phyloP scores from a whole-genome alignment of 179 eudicot species.

The Camellia oleifera region DNA sequence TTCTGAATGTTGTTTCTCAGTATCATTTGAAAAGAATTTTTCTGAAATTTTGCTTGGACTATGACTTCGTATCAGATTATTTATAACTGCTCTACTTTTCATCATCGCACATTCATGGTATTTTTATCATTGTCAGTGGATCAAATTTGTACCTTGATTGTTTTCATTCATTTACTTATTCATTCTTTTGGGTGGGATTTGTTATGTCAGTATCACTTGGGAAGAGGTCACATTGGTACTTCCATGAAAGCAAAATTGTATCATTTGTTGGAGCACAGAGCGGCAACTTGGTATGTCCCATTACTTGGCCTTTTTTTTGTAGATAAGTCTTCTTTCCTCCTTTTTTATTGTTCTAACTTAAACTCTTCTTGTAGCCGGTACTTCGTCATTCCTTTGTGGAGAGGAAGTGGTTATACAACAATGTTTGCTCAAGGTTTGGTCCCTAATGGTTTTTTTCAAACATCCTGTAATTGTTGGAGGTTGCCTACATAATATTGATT shows the following conservation, averaged over 20 bases:
- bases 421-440: conserved; percentile 90
- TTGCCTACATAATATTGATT: background rate
- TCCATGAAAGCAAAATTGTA: conserved; percentile 73
- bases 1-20: background rate
- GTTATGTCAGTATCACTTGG: conserved; percentile 67
- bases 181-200: conserved; percentile 10
- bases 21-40: background rate
- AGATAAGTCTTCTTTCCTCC: conserved; percentile 1
- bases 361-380: conserved; percentile 49
- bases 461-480: background rate
- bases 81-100: background rate
- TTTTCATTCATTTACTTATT: background rate
- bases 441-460: conserved; percentile 8
- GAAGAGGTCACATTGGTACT: conserved; percentile 87
- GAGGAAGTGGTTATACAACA: conserved; percentile 88
- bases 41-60: background rate
- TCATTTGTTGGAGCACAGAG: conserved; percentile 65
- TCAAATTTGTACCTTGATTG: conserved; percentile 7
- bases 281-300: conserved; percentile 48
- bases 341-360: conserved; percentile 20
- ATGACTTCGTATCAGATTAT: background rate
- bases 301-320: conserved; percentile 2
- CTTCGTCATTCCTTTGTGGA: conserved; percentile 91
- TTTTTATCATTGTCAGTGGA: background rate
- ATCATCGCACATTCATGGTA: background rate